Evolutionary conservation across 768 basidiomycete genomes (phyloP).

Genomic region (Pisolithus albus): DNA sequence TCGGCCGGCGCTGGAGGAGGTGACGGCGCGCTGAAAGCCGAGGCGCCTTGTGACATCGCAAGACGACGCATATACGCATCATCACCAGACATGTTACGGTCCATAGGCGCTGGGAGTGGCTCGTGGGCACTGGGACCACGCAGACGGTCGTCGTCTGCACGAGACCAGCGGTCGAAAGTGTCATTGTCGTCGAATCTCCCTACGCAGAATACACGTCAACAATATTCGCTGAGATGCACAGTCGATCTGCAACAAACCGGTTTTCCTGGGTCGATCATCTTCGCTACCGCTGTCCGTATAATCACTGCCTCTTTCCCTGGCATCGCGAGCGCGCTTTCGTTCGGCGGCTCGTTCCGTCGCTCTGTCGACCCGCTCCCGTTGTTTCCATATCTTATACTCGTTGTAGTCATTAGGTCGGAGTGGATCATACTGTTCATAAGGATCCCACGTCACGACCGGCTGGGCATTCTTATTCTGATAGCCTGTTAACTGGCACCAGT

Average conservation of each 20-base stretch:
- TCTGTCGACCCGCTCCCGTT: constrained; percentile 66
- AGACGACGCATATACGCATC: constrained; percentile 77
- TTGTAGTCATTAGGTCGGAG: constrained; percentile 82
- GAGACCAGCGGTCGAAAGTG: constrained; percentile 47
- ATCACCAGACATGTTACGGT: constrained; percentile 58
- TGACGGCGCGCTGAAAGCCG: constrained; percentile 15
- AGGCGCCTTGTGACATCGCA: constrained; percentile 49
- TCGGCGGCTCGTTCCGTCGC: constrained; percentile 56
- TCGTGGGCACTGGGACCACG: constrained; percentile 17
- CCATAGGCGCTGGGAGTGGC: constrained; percentile 32
- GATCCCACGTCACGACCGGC: constrained; percentile 62
- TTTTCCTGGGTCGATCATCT: constrained; percentile 57
- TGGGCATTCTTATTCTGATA: constrained; percentile 56
- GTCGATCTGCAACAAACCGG: constrained; percentile 36
- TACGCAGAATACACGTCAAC: constrained; percentile 23
- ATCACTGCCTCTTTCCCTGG: constrained; percentile 40
- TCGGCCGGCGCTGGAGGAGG: constrained; percentile 35
- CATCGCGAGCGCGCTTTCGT: constrained; percentile 49
- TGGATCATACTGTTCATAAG: constrained; percentile 73
- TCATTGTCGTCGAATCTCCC: constrained; percentile 33
- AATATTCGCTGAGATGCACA: neutral
- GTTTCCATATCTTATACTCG: constrained; percentile 79
- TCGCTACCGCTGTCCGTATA: constrained; percentile 70
- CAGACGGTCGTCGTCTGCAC: constrained; percentile 42
- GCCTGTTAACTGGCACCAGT: neutral